Base-by-base conservation (phyloP, 176 grass and related monocot genomes). In the Triticum urartu region DNA sequence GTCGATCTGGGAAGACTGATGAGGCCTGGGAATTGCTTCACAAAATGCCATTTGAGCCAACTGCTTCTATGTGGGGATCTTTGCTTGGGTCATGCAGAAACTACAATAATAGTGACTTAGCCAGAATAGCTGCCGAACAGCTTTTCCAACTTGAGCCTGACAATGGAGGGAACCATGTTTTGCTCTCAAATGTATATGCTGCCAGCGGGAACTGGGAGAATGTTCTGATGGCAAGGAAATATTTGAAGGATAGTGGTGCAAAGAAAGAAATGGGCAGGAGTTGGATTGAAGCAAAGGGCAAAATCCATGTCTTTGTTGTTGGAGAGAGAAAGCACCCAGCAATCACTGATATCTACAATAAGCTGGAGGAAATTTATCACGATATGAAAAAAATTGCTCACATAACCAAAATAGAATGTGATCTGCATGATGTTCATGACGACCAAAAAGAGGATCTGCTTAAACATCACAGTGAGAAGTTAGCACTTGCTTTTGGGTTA, bases 131-230 rank as follows among this genome's bases (percentile, higher is more conserved):
- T 83, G 88, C 86, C 78, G 77, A 87, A 38, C 84, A 89, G 33
- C 93, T 95, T 91, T 95, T 93, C 68, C 74, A 80, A 75, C 86
- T 95, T 80, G 93, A 93, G 76, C 93, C 91, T 72, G 62, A 87
- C 22, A 95, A 95, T 77, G 89, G 77, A 80, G 91, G 72, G 79
- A 93, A 91, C 50, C 89, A 87, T 92, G 73, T 89, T 89, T 87
- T 95, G 81, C 86, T 95, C 43, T 91, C 89, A 64, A 81, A 95
- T 86, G 82, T 89, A 89, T 95, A 89, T 89, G 93, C 93, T 72
- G 72, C 81, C 56, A 83, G 81, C 4, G 61, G 83, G 87, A 92
- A 65, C 74, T 91, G 93, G 89, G 86, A 90, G 58, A 86, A 85
- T 71, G 89, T 89, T 73, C n/a, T 67, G 25, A 71, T 88, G 62